Evolutionary conservation across 2,329 filamentous ascomycete genomes (phyloP).

Genomic region (Botrytis fragariae): DNA sequence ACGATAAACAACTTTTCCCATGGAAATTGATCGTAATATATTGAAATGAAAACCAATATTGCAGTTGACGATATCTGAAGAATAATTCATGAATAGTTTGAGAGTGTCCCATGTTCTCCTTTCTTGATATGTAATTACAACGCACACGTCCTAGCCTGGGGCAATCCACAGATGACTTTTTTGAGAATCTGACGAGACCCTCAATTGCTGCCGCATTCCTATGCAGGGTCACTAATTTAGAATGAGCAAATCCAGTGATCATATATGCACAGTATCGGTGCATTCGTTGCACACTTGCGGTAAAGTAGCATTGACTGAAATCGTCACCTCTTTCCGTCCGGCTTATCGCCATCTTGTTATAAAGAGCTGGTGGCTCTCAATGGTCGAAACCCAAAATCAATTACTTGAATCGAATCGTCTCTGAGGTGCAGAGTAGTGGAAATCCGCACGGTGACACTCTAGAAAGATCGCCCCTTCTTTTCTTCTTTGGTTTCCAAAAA

Average conservation of each 20-base stretch:
- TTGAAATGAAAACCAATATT: neutral
- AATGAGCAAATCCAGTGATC: no score
- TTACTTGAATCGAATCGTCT: no score
- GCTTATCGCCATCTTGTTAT: no score
- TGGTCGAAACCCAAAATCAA: neutral
- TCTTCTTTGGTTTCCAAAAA: neutral
- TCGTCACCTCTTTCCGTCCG: no score
- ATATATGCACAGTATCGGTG: no score
- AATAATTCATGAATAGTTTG: neutral
- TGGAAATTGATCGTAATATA: rapidly evolving
- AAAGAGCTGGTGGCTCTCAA: no score
- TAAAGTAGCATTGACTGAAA: no score
- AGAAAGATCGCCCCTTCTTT: neutral
- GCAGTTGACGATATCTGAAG: neutral
- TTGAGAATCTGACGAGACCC: no score
- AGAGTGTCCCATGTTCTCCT: neutral
- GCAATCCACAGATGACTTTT: no score
- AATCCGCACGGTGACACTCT: neutral
- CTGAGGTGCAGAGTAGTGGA: neutral
- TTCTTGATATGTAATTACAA: rapidly evolving
- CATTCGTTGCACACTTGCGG: no score
- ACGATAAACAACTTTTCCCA: neutral
- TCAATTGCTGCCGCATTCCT: no score
- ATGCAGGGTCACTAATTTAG: rapidly evolving
- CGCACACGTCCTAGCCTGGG: no score